These are phyloP conservation scores for Ophiorrhiza pumila DNA, from an alignment of 257 asterid species.

Conservation along the genomic window DNA sequence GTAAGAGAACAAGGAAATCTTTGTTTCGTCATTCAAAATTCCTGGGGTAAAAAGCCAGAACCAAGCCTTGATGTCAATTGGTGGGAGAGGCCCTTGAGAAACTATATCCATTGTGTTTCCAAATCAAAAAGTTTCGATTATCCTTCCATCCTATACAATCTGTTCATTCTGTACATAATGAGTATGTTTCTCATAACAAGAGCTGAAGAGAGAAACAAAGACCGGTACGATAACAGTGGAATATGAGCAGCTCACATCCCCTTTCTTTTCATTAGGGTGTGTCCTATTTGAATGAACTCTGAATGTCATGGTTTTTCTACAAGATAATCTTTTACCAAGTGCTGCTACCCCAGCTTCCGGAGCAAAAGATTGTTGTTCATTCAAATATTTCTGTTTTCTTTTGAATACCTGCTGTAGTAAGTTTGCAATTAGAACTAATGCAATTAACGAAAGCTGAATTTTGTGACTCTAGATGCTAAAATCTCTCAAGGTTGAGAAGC, in stretches of 20 bases:
- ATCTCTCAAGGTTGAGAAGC: slow-evolving; percentile 67
- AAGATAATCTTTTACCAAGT: not conserved
- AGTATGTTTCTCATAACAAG: too few species aligned
- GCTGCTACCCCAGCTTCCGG: not conserved
- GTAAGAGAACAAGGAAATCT: not conserved
- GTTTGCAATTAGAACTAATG: not conserved
- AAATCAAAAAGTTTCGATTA: too few species aligned
- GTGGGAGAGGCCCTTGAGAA: not conserved
- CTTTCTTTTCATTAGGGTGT: not conserved
- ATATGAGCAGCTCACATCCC: not conserved
- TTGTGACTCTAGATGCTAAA: slow-evolving; percentile 57
- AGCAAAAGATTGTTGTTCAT: not conserved
- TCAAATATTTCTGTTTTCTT: not conserved
- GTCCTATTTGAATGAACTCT: not conserved
- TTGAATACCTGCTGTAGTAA: not conserved
- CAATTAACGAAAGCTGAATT: not conserved
- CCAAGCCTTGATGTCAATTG: not conserved
- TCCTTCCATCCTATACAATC: too few species aligned
- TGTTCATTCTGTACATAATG: too few species aligned
- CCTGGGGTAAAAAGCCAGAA: not conserved
- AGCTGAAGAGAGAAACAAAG: too few species aligned
- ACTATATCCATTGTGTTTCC: too few species aligned
- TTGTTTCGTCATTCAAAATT: not conserved
- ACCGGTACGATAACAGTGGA: too few species aligned
- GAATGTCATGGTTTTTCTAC: not conserved